phyloP scores from a whole-genome alignment of 768 basidiomycete species.

The Phanerochaete carnosa region DNA sequence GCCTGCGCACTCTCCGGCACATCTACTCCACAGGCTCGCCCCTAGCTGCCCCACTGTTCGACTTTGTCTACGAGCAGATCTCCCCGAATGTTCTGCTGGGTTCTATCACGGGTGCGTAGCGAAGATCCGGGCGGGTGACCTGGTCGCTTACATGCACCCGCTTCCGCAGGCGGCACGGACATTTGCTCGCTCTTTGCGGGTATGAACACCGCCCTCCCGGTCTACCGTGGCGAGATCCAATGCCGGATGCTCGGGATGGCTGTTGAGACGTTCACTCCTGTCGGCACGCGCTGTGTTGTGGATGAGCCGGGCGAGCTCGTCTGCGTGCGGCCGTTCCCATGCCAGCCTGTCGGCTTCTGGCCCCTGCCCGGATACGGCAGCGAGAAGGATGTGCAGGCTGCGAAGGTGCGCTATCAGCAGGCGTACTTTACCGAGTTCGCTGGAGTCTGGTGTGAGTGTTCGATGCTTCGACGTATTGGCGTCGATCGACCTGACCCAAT shows the following conservation, averaged over 20 bases:
- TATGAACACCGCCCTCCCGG: slow-evolving; percentile 71
- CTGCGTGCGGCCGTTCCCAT: slow-evolving; percentile 73
- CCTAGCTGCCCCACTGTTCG: slow-evolving; percentile 63
- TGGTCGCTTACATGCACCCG: not conserved
- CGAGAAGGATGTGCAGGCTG: slow-evolving; percentile 49
- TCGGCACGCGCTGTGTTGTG: slow-evolving; percentile 40
- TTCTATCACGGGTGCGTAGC: slow-evolving; percentile 64
- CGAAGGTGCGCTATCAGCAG: slow-evolving; percentile 55
- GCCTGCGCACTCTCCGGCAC: slow-evolving; percentile 55
- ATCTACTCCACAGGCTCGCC: slow-evolving; percentile 84
- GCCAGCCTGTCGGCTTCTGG: slow-evolving; percentile 82
- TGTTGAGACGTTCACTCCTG: slow-evolving; percentile 52
- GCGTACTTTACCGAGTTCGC: slow-evolving; percentile 70
- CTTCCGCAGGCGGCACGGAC: slow-evolving; percentile 66
- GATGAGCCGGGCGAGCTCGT: slow-evolving; percentile 67
- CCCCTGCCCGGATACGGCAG: slow-evolving; percentile 65
- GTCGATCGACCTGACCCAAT: not conserved
- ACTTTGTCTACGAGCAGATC: slow-evolving; percentile 72
- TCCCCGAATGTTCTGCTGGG: slow-evolving; percentile 60
- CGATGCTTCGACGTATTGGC: not conserved
- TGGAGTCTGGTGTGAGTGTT: slow-evolving; percentile 69
- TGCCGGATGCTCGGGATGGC: slow-evolving; percentile 83
- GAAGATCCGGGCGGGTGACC: not conserved
- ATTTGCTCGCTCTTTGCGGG: slow-evolving; percentile 85
- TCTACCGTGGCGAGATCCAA: slow-evolving; percentile 80